Evolutionary conservation across 1,139 yeast species (phyloP).

Genomic region (Hansenula sp.): DNA sequence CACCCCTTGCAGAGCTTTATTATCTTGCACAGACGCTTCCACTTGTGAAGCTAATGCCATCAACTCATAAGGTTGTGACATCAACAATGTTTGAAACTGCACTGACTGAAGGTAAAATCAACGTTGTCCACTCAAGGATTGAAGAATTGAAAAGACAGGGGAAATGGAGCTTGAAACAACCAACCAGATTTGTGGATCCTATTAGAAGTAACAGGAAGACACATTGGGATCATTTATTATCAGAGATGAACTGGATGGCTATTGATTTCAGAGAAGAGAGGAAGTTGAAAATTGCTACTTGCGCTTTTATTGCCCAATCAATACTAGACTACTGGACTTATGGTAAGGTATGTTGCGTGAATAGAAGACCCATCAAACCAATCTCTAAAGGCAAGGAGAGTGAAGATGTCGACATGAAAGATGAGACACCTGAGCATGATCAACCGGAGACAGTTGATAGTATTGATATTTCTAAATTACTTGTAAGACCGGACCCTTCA

Average conservation of each 20-base stretch:
- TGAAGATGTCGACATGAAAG: constrained; percentile 4
- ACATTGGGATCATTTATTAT: constrained; percentile 73
- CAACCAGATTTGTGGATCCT: constrained; percentile 69
- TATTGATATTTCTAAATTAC: constrained; percentile 30
- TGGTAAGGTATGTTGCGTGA: constrained; percentile 69
- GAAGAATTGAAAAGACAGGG: constrained; percentile 87
- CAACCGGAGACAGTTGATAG: constrained; percentile 1
- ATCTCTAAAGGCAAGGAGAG: constrained; percentile 17
- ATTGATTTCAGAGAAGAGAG: constrained; percentile 71
- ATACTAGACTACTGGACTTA: constrained; percentile 73
- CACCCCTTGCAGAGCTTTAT: constrained; percentile 81
- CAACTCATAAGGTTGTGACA: constrained; percentile 80
- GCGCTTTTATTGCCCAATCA: constrained; percentile 67
- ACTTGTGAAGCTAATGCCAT: constrained; percentile 71
- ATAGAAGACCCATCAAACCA: constrained; percentile 34
- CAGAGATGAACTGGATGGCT: constrained; percentile 85
- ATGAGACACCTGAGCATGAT: constrained; percentile 2
- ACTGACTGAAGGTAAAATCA: constrained; percentile 86
- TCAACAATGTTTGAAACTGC: constrained; percentile 86
- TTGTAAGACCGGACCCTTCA: constrained; percentile 28
- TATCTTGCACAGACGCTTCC: constrained; percentile 89
- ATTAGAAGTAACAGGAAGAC: constrained; percentile 37
- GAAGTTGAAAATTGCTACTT: constrained; percentile 66
- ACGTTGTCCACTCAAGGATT: constrained; percentile 87
- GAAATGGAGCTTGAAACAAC: constrained; percentile 91